A percentile compares a stretch with the other conserved stretches of the same genome.
phyloP scores from a whole-genome alignment of 78 protist genomes.

The Protostelium mycophagum region DNA sequence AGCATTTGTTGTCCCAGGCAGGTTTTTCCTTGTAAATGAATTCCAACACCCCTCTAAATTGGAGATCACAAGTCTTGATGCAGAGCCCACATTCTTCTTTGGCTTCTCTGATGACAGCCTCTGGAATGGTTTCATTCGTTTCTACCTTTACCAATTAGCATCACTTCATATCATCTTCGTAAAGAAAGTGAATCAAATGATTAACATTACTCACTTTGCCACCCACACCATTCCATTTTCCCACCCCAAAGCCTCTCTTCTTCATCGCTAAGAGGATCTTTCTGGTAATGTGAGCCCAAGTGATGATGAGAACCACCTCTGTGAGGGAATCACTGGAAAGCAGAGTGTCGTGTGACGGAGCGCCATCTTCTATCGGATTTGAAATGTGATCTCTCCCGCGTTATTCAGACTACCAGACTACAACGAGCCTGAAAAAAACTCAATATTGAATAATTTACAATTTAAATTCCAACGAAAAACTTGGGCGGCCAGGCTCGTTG shows the following conservation, averaged over 20 bases:
- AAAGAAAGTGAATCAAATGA: neutral
- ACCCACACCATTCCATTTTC: neutral
- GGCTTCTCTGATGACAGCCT: neutral
- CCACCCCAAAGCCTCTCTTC: neutral
- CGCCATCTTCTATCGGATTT: neutral
- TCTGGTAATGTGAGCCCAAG: neutral
- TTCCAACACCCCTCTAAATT: neutral
- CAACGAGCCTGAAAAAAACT: too few species aligned
- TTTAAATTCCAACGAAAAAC: too few species aligned
- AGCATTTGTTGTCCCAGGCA: neutral
- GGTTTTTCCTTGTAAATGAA: neutral
- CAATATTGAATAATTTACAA: too few species aligned
- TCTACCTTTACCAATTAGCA: neutral
- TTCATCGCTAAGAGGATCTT: neutral
- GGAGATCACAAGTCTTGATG: neutral
- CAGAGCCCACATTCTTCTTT: neutral
- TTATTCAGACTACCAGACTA: too few species aligned
- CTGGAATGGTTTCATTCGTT: neutral
- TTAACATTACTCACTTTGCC: neutral
- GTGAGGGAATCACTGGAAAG: neutral
- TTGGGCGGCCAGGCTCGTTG: too few species aligned
- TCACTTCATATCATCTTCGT: too few species aligned
- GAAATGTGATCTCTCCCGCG: too few species aligned
- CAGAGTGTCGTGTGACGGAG: neutral
- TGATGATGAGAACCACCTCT: neutral